Percentiles rank a stretch among this genome's conserved stretches.
Conservation (phyloP, 192 early-diverging fungal species). For the Haplosporangium gracile region DNA sequence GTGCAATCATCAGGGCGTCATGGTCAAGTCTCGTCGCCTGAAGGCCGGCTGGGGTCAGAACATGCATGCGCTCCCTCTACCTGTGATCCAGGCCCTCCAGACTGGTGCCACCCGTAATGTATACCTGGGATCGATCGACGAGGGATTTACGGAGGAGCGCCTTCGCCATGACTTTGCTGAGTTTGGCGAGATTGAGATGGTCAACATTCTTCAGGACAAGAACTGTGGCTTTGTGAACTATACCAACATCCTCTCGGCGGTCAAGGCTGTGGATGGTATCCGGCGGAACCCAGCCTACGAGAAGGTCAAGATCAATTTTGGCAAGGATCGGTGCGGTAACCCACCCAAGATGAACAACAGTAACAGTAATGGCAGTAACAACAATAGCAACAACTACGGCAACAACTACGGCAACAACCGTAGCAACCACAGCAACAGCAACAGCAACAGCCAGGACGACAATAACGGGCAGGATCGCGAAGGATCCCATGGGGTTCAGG, state of each 20-base stretch:
- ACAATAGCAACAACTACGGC: background rate
- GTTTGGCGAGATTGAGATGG: slow-evolving; percentile 91
- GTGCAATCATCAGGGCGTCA: slow-evolving; percentile 69
- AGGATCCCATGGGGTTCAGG: background rate
- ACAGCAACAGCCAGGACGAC: background rate
- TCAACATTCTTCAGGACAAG: slow-evolving; percentile 87
- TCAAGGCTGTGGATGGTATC: slow-evolving; percentile 84
- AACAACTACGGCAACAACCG: background rate
- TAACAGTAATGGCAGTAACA: background rate
- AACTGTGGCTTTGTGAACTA: slow-evolving; percentile 91
- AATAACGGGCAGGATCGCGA: background rate
- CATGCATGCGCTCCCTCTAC: slow-evolving; percentile 60
- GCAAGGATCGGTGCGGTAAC: slow-evolving; percentile 93
- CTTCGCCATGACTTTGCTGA: slow-evolving; percentile 81
- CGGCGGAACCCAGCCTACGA: slow-evolving; percentile 72
- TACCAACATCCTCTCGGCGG: slow-evolving; percentile 79
- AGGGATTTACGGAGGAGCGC: slow-evolving; percentile 72
- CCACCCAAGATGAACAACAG: slow-evolving; percentile 64
- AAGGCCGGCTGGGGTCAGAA: slow-evolving; percentile 90
- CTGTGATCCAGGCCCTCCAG: slow-evolving; percentile 70
- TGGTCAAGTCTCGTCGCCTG: slow-evolving; percentile 79
- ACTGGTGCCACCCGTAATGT: slow-evolving; percentile 84
- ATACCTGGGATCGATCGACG: slow-evolving; percentile 81
- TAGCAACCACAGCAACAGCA: background rate
- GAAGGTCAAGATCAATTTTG: slow-evolving; percentile 76